phyloP scores from a whole-genome alignment of 768 basidiomycete species.

The Suillus discolor region DNA sequence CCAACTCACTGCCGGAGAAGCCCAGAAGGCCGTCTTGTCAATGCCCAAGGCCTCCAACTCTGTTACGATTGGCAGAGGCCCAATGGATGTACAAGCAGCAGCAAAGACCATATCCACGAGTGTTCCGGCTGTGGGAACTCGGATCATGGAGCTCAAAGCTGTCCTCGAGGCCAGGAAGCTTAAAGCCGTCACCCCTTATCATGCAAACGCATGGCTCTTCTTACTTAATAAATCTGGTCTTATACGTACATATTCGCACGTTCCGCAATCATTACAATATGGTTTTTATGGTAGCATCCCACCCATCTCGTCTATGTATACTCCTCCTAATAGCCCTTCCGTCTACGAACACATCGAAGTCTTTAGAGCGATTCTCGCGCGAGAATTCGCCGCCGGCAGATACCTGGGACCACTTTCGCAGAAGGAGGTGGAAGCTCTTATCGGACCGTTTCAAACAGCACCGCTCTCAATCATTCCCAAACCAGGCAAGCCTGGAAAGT shows the following conservation, averaged over 20 bases:
- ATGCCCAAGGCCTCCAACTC: neutral
- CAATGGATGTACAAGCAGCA: no score
- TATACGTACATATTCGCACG: no score
- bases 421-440: slow-evolving; percentile 12
- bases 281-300: no score
- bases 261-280: no score
- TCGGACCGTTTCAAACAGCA: slow-evolving; percentile 22
- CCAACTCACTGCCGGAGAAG: slow-evolving; percentile 19
- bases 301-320: no score
- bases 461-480: slow-evolving; percentile 37
- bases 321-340: no score
- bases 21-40: slow-evolving; percentile 20
- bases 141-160: slow-evolving; percentile 12
- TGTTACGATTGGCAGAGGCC: no score
- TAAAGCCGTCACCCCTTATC: neutral
- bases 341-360: accelerated
- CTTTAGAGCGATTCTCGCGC: accelerated
- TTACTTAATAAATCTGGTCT: no score
- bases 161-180: slow-evolving; percentile 8
- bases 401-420: no score
- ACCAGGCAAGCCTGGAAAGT: slow-evolving; percentile 33
- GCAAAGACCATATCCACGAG: slow-evolving; percentile 26
- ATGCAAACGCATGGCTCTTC: neutral
- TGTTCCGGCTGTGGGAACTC: slow-evolving; percentile 44
- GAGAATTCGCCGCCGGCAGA: no score